Evolutionary conservation across 164 flowering plant species (phyloP).

Genomic region (Sedum album): DNA sequence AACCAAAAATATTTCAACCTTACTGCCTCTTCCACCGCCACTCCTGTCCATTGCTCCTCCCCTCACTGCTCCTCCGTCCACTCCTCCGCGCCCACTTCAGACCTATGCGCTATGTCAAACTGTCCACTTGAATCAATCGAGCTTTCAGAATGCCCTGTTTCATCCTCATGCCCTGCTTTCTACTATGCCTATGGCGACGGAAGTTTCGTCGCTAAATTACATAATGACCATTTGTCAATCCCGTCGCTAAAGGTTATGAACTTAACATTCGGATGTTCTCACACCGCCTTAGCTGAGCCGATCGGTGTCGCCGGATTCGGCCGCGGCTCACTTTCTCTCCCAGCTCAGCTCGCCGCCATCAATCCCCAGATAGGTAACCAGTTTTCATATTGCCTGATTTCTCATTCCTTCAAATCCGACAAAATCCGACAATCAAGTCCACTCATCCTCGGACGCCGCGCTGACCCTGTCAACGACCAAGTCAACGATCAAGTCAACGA

Average conservation of each 20-base stretch:
- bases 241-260: constrained; percentile 32
- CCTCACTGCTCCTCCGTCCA: constrained; percentile 69
- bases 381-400: constrained; percentile 77
- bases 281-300: constrained; percentile 71
- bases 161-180: constrained; percentile 54
- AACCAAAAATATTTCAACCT: constrained; percentile 19
- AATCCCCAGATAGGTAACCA: constrained; percentile 59
- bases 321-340: constrained; percentile 67
- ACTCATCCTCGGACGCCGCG: constrained; percentile 60
- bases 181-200: constrained; percentile 93
- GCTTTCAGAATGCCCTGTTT: constrained; percentile 40
- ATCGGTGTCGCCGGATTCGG: constrained; percentile 96
- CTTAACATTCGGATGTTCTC: constrained; percentile 86
- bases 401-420: constrained; percentile 57
- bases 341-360: constrained; percentile 57
- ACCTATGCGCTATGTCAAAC: constrained; percentile 68
- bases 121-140: constrained; percentile 71
- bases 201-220: constrained; percentile 55
- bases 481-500: constrained; percentile 10
- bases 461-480: neutral
- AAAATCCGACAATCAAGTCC: constrained; percentile 60
- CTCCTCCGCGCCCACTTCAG: constrained; percentile 47
- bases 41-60: constrained; percentile 45
- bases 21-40: constrained; percentile 27
- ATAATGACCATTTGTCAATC: constrained; percentile 27